phyloP scores from a whole-genome alignment of 495 filamentous ascomycete genomes.

The Penicillium arizonense region DNA sequence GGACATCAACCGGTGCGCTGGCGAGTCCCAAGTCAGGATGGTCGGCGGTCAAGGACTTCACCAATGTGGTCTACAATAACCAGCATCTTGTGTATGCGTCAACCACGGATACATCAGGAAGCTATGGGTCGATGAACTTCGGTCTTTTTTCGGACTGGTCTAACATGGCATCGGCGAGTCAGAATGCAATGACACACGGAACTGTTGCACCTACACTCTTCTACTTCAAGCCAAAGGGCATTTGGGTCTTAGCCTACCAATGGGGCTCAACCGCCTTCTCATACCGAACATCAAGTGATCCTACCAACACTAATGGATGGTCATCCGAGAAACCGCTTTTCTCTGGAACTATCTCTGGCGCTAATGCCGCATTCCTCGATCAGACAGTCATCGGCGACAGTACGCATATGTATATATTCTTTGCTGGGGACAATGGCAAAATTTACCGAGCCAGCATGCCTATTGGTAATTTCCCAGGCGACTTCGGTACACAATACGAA shows the following conservation, averaged over 20 bases:
- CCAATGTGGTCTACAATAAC: constrained; percentile 47
- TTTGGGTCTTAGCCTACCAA: constrained; percentile 61
- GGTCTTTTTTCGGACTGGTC: constrained; percentile 53
- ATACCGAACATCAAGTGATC: constrained; percentile 57
- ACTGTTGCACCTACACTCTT: constrained; percentile 60
- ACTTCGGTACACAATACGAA: neutral
- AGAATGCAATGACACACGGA: constrained; percentile 44
- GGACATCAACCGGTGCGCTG: constrained; percentile 49
- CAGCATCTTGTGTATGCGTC: constrained; percentile 56
- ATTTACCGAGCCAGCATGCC: constrained; percentile 61
- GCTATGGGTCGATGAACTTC: constrained; percentile 59
- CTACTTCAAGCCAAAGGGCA: constrained; percentile 56
- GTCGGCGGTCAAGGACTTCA: constrained; percentile 59
- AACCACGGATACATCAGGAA: constrained; percentile 31
- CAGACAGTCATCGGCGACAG: constrained; percentile 59
- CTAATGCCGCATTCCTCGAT: constrained; percentile 51
- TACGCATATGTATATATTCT: constrained; percentile 61
- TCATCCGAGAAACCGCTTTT: constrained; percentile 50
- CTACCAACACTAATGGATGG: constrained; percentile 57
- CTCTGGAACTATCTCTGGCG: constrained; percentile 47
- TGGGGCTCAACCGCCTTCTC: constrained; percentile 57
- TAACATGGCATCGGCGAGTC: constrained; percentile 50
- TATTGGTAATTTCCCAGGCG: constrained; percentile 31
- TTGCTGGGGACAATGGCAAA: constrained; percentile 61
- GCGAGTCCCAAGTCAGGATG: constrained; percentile 49